These are phyloP conservation scores for Beta vulgaris DNA, from an alignment of 148 eudicot species.

Conservation along the genomic window DNA sequence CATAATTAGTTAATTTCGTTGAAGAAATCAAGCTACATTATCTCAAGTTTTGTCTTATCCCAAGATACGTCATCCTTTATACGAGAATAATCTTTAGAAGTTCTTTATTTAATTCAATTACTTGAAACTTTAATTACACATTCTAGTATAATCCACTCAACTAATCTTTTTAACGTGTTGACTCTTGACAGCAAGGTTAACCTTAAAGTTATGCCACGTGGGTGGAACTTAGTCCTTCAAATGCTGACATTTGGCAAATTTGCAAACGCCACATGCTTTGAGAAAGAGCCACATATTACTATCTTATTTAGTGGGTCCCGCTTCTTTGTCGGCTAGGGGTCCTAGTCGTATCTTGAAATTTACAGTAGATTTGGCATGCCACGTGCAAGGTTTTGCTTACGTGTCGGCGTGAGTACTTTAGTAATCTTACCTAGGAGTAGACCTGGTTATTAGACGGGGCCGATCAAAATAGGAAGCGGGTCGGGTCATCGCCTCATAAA, in stretches of 20 bases:
- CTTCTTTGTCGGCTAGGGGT: not conserved
- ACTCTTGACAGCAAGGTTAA: not conserved
- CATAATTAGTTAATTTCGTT: not conserved
- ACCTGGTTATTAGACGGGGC: too few relatives aligned
- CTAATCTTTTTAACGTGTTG: too few relatives aligned
- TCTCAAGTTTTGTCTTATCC: not conserved
- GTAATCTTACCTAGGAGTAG: too few relatives aligned
- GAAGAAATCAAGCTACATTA: not conserved
- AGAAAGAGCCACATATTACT: not conserved
- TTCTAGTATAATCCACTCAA: constrained; percentile 6
- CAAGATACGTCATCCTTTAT: not conserved
- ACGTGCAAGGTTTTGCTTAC: constrained; percentile 11
- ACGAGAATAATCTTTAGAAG: not conserved
- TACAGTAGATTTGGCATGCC: not conserved
- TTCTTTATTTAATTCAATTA: not conserved
- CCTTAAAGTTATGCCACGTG: constrained; percentile 8
- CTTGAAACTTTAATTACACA: constrained; percentile 2
- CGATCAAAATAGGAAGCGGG: too few relatives aligned
- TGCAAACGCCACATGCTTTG: constrained; percentile 9
- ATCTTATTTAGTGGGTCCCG: not conserved
- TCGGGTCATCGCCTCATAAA: too few relatives aligned
- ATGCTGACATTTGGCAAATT: constrained; percentile 12
- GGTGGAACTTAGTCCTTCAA: not conserved
- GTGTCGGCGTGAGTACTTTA: not conserved
- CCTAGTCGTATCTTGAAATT: not conserved